Evolutionary conservation across 768 basidiomycete genomes (phyloP).

Genomic region (Hypholoma sublateritium): DNA sequence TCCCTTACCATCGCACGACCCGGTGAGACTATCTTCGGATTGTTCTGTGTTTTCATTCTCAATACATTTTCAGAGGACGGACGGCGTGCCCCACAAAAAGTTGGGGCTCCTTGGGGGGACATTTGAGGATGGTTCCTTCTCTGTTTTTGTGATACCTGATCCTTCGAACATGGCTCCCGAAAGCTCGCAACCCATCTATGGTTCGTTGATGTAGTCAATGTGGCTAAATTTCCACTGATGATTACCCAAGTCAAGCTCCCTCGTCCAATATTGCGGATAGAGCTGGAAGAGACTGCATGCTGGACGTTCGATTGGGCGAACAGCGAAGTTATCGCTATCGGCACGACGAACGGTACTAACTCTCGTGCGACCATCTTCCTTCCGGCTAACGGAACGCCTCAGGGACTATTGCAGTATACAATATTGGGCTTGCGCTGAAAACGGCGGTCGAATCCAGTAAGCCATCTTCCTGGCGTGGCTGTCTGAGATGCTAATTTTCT

Average conservation of each 20-base stretch:
- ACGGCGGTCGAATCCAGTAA: slow-evolving; percentile 30
- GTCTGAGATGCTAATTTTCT: not conserved
- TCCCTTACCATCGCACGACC: slow-evolving; percentile 80
- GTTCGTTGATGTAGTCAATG: slow-evolving; percentile 34
- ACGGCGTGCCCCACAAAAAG: slow-evolving; percentile 42
- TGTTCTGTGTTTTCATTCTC: not conserved
- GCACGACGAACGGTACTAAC: slow-evolving; percentile 76
- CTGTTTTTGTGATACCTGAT: slow-evolving; percentile 77
- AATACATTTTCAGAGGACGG: slow-evolving; percentile 17
- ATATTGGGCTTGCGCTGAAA: slow-evolving; percentile 46
- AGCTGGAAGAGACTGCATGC: slow-evolving; percentile 73
- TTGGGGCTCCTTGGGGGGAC: slow-evolving; percentile 83
- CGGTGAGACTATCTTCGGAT: slow-evolving; percentile 21
- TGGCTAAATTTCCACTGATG: not conserved
- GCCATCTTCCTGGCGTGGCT: slow-evolving; percentile 4
- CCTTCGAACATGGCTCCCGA: slow-evolving; percentile 52
- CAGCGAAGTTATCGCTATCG: slow-evolving; percentile 78
- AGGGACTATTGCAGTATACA: slow-evolving; percentile 61
- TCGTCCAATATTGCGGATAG: slow-evolving; percentile 69
- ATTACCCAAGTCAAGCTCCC: slow-evolving; percentile 50
- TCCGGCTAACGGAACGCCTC: slow-evolving; percentile 6
- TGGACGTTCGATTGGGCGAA: slow-evolving; percentile 90
- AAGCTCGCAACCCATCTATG: slow-evolving; percentile 40
- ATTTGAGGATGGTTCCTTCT: slow-evolving; percentile 85
- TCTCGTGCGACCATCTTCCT: not conserved